Conservation (phyloP, 306 rosid species). For the Coriaria nepalensis region DNA sequence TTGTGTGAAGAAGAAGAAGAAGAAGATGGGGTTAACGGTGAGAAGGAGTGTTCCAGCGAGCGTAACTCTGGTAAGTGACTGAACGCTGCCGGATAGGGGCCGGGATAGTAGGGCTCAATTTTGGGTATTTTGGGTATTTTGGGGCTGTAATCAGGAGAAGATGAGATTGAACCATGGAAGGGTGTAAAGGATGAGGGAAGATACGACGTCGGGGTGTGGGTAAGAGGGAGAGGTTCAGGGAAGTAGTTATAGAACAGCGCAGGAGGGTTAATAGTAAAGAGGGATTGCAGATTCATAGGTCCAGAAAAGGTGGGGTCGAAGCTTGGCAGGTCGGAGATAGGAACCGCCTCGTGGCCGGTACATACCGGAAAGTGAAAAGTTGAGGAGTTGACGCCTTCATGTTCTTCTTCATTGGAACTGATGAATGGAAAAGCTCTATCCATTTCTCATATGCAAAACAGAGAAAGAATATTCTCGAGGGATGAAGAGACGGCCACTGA, state of each 20-base stretch:
- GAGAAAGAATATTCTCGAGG: neutral
- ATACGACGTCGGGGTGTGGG: constrained; percentile 1
- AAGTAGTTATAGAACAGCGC: too few relatives aligned
- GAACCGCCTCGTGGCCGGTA: neutral
- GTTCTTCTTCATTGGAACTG: constrained; percentile 1
- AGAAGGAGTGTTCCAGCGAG: constrained; percentile 19
- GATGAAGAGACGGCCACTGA: neutral
- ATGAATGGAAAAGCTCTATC: neutral
- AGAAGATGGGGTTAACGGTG: neutral
- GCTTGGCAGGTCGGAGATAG: constrained; percentile 8
- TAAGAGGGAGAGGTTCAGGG: neutral
- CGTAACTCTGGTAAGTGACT: constrained; percentile 40
- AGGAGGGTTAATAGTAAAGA: constrained; percentile 23
- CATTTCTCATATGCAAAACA: constrained; percentile 8
- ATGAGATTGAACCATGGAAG: too few relatives aligned
- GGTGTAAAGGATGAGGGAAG: neutral
- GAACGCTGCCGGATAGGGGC: constrained; percentile 8
- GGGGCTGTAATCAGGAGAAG: too few relatives aligned
- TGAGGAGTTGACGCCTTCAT: neutral
- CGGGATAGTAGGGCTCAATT: neutral
- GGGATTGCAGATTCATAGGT: constrained; percentile 28
- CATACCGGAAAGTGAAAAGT: constrained; percentile 1
- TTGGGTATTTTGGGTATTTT: too few relatives aligned
- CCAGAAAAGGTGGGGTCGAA: constrained; percentile 39
- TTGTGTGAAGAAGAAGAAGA: constrained; percentile 3